Percentiles rank a stretch among this genome's conserved stretches.
Conservation (phyloP, 129 eudicot genomes). For the Lonicera japonica region DNA sequence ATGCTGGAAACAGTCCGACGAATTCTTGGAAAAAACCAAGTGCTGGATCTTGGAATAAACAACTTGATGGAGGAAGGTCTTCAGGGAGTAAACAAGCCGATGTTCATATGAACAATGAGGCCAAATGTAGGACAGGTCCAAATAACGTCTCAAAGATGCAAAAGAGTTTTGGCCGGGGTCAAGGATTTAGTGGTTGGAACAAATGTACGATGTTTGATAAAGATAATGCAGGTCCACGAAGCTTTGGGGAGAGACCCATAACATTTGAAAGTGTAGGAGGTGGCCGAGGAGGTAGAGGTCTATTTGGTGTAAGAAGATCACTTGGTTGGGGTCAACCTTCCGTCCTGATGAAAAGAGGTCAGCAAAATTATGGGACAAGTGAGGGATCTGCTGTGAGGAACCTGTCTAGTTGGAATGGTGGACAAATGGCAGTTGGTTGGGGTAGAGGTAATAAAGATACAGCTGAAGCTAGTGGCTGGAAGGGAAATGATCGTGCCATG, state of each 20-base stretch:
- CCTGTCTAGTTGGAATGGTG: no score
- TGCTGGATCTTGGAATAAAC: background rate
- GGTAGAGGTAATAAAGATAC: no score
- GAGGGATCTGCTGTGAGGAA: no score
- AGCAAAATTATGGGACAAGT: no score
- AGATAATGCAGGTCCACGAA: background rate
- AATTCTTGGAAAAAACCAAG: conserved; percentile 14
- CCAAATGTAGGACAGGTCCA: conserved; percentile 20
- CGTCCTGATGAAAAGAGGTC: no score
- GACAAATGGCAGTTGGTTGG: no score
- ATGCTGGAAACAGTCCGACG: conserved; percentile 12
- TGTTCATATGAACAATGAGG: conserved; percentile 19
- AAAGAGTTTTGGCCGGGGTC: conserved; percentile 6
- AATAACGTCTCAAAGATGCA: conserved; percentile 5
- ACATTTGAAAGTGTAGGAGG: conserved; percentile 13
- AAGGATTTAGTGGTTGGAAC: conserved; percentile 26
- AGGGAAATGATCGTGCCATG: no score
- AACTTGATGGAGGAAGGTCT: conserved; percentile 22
- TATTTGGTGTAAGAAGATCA: background rate
- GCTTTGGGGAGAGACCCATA: conserved; percentile 6
- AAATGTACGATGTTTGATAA: background rate
- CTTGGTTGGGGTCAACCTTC: no score
- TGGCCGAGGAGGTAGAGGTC: conserved; percentile 19
- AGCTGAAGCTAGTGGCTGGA: no score
- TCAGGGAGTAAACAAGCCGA: conserved; percentile 19